Evolutionary conservation across 78 protist genomes (phyloP), one percentile per base, ranked within the genome.

Genomic region (Guillardia theta): DNA sequence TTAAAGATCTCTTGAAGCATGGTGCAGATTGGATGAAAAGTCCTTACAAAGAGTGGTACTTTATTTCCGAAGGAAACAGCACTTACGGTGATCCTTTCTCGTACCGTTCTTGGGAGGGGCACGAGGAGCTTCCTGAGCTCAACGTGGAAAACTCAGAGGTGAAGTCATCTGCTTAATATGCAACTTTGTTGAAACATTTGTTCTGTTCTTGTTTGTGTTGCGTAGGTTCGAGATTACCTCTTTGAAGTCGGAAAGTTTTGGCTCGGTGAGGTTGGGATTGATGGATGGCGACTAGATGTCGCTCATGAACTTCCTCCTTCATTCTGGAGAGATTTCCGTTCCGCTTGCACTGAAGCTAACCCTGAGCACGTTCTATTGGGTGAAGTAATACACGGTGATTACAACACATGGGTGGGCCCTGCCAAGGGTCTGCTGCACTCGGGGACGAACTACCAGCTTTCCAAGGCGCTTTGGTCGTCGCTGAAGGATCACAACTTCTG

Each of bases 351-450:
- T 33, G 83, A 70, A 43, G 83, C 36, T 24, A 70, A 70, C 83
- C 83, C 83, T 3, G 83, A 70, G 41, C 83, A 70, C 6, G 83
- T 70, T 12, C 83, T 70, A 12, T 43, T 70, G 45, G 83, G 83
- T 15, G 83, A 70, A 43, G 83, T 70, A 24, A 70, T 70, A 15
- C 83, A 70, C 41, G 83, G 83, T 1, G 83, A 70, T 43, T 70
- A 70, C 41, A 70, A 70, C 83, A 70, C 83, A 15, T 70, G 83
- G 83, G 83, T 70, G n/a, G 83, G 83, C 46, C 83, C 83, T 4
- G 36, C 12, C 41, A 70, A 70, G 83, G 83, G 83, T 12, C 83
- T 70, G 36, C 83, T 70, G 36, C 83, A 70, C 83, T 70, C 83
- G n/a, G 83, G 83, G 4, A 70, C 83, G 46, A 70, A 70, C 83